Conservation (phyloP, 805 yeast genomes). For the Saturnispora galanensis region DNA sequence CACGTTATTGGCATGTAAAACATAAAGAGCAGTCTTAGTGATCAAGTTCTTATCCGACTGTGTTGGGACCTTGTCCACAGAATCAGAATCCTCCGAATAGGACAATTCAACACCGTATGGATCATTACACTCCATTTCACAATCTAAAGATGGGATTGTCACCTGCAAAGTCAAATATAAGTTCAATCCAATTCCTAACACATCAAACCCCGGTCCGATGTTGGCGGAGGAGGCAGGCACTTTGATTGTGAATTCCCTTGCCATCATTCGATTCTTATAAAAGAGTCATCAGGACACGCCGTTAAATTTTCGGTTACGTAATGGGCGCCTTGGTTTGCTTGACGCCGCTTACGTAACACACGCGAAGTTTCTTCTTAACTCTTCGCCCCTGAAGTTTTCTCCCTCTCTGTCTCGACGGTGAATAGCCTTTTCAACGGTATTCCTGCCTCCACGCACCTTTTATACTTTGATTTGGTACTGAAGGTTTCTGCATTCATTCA, state of each 20-base stretch:
- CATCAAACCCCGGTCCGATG: slow-evolving; percentile 98
- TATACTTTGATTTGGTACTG: too few relatives aligned
- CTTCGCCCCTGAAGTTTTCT: too few relatives aligned
- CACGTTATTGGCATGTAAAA: slow-evolving; percentile 73
- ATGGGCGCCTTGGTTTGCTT: too few relatives aligned
- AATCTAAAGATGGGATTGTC: slow-evolving; percentile 31
- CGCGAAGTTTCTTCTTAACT: too few relatives aligned
- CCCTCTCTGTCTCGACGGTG: too few relatives aligned
- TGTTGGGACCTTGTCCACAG: slow-evolving; percentile 47
- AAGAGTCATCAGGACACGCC: not conserved
- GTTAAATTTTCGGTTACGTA: too few relatives aligned
- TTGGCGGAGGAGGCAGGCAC: slow-evolving; percentile 98
- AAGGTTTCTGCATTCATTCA: too few relatives aligned
- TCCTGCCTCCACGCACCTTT: too few relatives aligned
- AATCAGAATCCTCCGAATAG: slow-evolving; percentile 53
- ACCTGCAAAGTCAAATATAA: slow-evolving; percentile 66
- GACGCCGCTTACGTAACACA: too few relatives aligned
- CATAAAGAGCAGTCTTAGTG: slow-evolving; percentile 88
- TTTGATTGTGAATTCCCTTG: slow-evolving; percentile 47
- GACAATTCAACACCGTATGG: slow-evolving; percentile 59
- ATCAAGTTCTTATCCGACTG: slow-evolving; percentile 72
- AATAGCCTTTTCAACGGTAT: too few relatives aligned
- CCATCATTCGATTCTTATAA: slow-evolving; percentile 22
- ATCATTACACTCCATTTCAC: slow-evolving; percentile 40
- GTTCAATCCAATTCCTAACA: slow-evolving; percentile 81